These are phyloP conservation scores for Calycina marina DNA, from an alignment of 2,329 filamentous ascomycete species.

Conservation along the genomic window DNA sequence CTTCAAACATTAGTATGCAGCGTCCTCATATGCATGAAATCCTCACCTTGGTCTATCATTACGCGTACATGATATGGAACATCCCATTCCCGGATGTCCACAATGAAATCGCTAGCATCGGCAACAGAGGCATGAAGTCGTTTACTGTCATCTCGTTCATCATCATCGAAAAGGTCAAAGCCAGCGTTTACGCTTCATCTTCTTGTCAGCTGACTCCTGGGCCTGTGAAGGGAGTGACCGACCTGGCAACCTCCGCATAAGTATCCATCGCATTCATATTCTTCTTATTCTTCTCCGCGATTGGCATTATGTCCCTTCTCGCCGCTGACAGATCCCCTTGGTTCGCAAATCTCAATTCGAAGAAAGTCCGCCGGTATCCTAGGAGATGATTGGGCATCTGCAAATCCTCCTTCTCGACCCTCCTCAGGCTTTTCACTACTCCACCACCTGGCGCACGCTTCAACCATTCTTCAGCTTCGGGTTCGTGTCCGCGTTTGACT, in stretches of 20 bases:
- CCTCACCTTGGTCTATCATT: constrained; percentile 77
- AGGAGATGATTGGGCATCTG: constrained; percentile 91
- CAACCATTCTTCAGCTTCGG: constrained; percentile 93
- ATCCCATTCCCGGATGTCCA: constrained; percentile 98
- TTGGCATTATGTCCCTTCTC: constrained; percentile 67
- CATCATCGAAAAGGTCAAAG: constrained; percentile 95
- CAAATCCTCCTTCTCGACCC: constrained; percentile 83
- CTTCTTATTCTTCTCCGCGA: constrained; percentile 94
- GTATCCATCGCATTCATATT: constrained; percentile 95
- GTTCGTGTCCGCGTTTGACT: constrained; percentile 73
- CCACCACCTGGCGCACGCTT: constrained; percentile 66
- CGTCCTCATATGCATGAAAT: neutral
- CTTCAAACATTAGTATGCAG: constrained; percentile 29
- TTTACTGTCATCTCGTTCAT: constrained; percentile 66
- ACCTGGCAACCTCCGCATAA: constrained; percentile 91
- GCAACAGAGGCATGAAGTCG: constrained; percentile 59
- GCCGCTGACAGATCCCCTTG: constrained; percentile 77
- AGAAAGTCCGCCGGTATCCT: constrained; percentile 76
- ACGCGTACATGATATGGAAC: constrained; percentile 98
- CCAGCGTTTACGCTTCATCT: constrained; percentile 52
- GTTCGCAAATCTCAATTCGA: constrained; percentile 78
- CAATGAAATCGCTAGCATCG: constrained; percentile 91
- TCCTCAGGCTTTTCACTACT: constrained; percentile 61
- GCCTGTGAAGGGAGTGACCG: constrained; percentile 23
- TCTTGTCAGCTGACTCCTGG: constrained; percentile 9